phyloP scores from a whole-genome alignment of 805 yeast species.

The Zygosaccharomyces kombuchaensis region DNA sequence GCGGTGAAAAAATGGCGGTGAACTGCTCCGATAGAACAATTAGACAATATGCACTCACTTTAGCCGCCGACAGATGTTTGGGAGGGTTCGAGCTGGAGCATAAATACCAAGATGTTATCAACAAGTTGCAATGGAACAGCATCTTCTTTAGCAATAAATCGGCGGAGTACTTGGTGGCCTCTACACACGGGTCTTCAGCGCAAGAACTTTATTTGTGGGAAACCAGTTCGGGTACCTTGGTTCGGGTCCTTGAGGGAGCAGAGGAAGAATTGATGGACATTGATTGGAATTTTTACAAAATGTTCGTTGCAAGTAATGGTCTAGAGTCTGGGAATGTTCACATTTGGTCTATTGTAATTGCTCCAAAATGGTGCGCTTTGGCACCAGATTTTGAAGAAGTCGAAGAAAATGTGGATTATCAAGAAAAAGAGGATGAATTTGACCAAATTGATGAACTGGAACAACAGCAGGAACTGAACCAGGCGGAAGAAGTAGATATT shows the following conservation, averaged over 20 bases:
- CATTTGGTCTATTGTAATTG: conserved; percentile 74
- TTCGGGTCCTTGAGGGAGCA: conserved; percentile 86
- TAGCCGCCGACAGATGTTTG: conserved; percentile 11
- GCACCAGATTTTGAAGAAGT: conserved; percentile 96
- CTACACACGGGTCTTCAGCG: conserved; percentile 74
- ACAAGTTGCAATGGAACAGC: conserved; percentile 82
- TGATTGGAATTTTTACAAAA: conserved; percentile 76
- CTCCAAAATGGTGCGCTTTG: conserved; percentile 93
- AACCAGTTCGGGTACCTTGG: conserved; percentile 78
- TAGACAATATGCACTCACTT: conserved; percentile 43
- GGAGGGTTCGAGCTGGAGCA: conserved; percentile 66
- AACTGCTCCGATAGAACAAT: conserved; percentile 77
- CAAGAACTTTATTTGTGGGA: conserved; percentile 94
- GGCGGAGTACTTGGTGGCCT: conserved; percentile 82
- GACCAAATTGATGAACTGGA: conserved; percentile 69
- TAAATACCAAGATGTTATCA: conserved; percentile 86
- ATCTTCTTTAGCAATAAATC: conserved; percentile 66
- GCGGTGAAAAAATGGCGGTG: conserved; percentile 59
- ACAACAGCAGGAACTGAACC: conserved; percentile 55
- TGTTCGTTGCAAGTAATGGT: conserved; percentile 78
- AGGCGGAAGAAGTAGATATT: conserved; percentile 55
- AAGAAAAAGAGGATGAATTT: conserved; percentile 88
- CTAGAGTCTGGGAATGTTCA: conserved; percentile 79
- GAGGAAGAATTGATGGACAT: conserved; percentile 78
- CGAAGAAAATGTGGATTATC: conserved; percentile 84